Evolutionary conservation across 768 basidiomycete species (phyloP), one percentile per base, ranked within the genome.

Genomic region (Suillus tomentosus): DNA sequence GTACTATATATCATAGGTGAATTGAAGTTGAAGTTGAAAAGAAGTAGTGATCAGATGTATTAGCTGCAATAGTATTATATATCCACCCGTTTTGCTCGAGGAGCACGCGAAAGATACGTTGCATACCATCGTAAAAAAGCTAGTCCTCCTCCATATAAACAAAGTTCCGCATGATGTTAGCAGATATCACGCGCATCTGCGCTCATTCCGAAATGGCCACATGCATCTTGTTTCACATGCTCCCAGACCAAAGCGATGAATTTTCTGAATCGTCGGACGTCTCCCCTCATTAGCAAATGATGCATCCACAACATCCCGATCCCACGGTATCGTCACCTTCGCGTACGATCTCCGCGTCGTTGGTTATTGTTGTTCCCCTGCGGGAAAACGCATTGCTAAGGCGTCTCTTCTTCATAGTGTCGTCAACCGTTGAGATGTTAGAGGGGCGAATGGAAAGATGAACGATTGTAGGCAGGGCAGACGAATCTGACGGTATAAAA

Each of bases 381-480:
- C 77, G 68, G 9, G 72, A 43, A n/a, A 75, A 66, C 11, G 72
- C 72, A 15, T 71, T 64, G 37, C 69, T 71, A 61, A 78, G 66
- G 19, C 74, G 67, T 61, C 78, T 81, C 73, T 86, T 88, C 76
- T 91, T 85, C 45, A 82, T 71, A 3, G 79, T 72, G 15, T 81
- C 81, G 47, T 81, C 84, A 31, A 87, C 83, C 15, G 79, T 74
- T 2, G 83, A 78, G 4, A 82, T 81, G 2, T 82, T 81, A 62
- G 81, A 82, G 0, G 89, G 83, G 14, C 91, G 82, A 61, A 93
- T 84, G 37, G 89, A 90, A 43, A 93, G 80, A 70, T 93, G 91
- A 39, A 92, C 86, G 43, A 93, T 91, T 0, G 90, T 92, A 1
- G 87, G 80, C 2, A 73, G 55, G 0, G 67, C 62, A 1, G 74